A percentile compares a stretch with the other conserved stretches of the same genome.
phyloP scores from a whole-genome alignment of 1,284 basidiomycete genomes.

The Inonotus hispidus region DNA sequence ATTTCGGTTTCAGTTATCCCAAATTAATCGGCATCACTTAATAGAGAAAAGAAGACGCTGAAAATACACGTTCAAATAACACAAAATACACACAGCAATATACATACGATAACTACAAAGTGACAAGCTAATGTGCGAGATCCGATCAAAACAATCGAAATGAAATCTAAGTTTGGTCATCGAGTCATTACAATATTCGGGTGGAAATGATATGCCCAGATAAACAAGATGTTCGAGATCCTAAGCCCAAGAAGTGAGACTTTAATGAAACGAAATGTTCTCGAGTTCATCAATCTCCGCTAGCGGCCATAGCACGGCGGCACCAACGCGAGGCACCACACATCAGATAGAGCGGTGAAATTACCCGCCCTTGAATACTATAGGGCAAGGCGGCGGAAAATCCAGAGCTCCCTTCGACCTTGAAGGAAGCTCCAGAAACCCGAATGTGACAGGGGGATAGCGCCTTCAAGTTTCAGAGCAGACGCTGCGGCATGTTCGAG shows the following conservation, averaged over 20 bases:
- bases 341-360: background rate
- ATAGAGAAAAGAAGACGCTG: background rate
- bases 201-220: background rate
- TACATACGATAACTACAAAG: background rate
- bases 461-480: constrained; percentile 43
- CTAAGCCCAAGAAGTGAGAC: background rate
- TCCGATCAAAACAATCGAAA: background rate
- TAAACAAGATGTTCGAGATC: background rate
- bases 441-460: constrained; percentile 37
- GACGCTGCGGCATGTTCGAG: constrained; percentile 36
- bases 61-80: background rate
- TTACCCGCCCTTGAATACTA: background rate
- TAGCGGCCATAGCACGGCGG: background rate
- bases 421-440: constrained; percentile 35
- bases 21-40: background rate
- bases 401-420: constrained; percentile 43
- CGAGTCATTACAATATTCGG: background rate
- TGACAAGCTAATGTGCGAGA: background rate
- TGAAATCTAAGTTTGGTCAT: background rate
- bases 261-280: background rate
- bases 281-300: background rate
- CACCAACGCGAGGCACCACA: background rate
- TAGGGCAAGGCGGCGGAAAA: constrained; percentile 32
- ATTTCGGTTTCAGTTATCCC: background rate
- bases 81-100: background rate